A percentile compares a stretch with the other conserved stretches of the same genome.
Conservation (phyloP, 2,329 filamentous ascomycete genomes). For the Beauveria australis region DNA sequence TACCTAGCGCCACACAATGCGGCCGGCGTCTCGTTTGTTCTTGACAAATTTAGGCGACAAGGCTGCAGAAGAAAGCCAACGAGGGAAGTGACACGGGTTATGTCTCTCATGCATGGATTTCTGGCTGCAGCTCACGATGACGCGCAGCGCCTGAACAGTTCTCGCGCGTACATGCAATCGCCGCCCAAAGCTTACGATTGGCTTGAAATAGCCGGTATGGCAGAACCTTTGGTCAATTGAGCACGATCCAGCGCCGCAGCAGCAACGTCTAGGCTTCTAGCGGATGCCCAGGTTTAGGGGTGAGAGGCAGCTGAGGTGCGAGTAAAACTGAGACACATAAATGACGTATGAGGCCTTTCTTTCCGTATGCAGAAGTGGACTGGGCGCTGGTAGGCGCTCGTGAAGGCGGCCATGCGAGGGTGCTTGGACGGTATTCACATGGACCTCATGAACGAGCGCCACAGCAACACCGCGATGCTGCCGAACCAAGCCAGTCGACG, state of each 20-base stretch:
- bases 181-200: not conserved
- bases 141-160: not conserved
- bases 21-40: not conserved
- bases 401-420: not conserved
- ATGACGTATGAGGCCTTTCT: not conserved
- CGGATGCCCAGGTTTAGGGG: not conserved
- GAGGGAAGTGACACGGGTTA: not conserved
- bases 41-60: not conserved
- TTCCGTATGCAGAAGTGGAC: not conserved
- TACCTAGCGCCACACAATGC: not conserved
- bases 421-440: not conserved
- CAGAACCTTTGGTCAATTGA: not conserved
- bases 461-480: not conserved
- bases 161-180: not conserved
- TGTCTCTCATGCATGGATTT: not conserved
- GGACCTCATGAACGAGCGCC: not conserved
- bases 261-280: not conserved
- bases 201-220: not conserved
- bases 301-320: not conserved
- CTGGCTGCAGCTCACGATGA: not conserved
- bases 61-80: not conserved
- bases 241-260: not conserved
- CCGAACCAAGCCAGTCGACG: not conserved
- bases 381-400: not conserved
- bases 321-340: not conserved